Evolutionary conservation across 257 asterid genomes (phyloP), one percentile per base, ranked within the genome.

Genomic region (Solanum etuberosum): DNA sequence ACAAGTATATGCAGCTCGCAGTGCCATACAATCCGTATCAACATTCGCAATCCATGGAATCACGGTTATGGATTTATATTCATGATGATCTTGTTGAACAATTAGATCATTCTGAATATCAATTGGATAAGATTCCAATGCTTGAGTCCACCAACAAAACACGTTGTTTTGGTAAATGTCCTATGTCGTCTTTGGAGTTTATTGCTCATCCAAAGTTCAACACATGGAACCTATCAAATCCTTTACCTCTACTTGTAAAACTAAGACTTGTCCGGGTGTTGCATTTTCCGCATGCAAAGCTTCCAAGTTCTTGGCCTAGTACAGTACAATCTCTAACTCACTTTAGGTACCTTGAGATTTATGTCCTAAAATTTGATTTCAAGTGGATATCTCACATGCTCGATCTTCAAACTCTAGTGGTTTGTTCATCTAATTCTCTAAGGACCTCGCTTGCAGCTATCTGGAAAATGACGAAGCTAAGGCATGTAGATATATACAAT

Each of bases 401-500:
- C 0, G 0, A 77, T 77, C 61, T 77, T 7, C 84, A 77, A 77
- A 42, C 83, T 42, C 63, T 77, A 0, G 0, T 0, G 14, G 14
- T 77, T 7, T 1, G 15, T 74, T 38, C 83, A 37, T 1, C 5
- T 10, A 4, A 3, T 2, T 1, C 4, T 5, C 16, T 7, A n/a
- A 21, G 18, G 20, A 37, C 83, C 13, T 76, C 1, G 21, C 23
- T 0, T 6, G 57, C 7, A 6, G 3, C 34, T 40, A 5, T 76
- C 0, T 42, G 37, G 84, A 15, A 25, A 77, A 25, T 42, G 84
- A 13, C 4, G 12, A 76, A 2, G 34, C 59, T 40, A n/a, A 76
- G 35, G 0, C 83, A 16, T 2, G 1, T 77, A 5, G 1, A 14
- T 6, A 6, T 76, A n/a, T 0, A 7, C 7, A 0, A 1, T 0